These are phyloP conservation scores for Talaromyces sp. DNA, from an alignment of 2,329 filamentous ascomycete species.

Conservation along the genomic window DNA sequence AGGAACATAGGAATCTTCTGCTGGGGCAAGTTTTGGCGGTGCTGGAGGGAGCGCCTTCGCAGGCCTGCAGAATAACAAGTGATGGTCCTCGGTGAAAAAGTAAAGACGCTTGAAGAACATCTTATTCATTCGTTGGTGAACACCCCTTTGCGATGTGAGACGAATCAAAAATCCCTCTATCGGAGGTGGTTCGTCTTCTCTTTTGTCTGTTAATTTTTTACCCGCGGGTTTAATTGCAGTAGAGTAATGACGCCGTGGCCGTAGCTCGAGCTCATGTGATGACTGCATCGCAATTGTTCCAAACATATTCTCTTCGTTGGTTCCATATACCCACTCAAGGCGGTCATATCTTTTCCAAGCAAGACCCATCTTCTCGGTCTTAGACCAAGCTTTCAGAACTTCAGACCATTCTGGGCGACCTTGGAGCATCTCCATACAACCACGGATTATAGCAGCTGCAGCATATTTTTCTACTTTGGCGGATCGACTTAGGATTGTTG, in stretches of 20 bases:
- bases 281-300: slow-evolving; percentile 68
- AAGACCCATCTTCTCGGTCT: slow-evolving; percentile 62
- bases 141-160: slow-evolving; percentile 64
- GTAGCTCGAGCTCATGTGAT: slow-evolving; percentile 67
- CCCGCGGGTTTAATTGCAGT: slow-evolving; percentile 49
- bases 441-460: slow-evolving; percentile 58
- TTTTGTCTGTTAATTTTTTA: slow-evolving; percentile 38
- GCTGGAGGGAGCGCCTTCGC: slow-evolving; percentile 62
- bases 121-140: slow-evolving; percentile 60
- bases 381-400: slow-evolving; percentile 62
- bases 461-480: slow-evolving; percentile 56
- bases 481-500: slow-evolving; percentile 41
- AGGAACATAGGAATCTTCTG: slow-evolving; percentile 53
- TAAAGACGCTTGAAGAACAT: slow-evolving; percentile 68
- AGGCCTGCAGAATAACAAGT: slow-evolving; percentile 64
- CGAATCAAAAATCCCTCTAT: slow-evolving; percentile 69
- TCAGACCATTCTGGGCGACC: slow-evolving; percentile 61
- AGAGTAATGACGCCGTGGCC: slow-evolving; percentile 67
- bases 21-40: slow-evolving; percentile 56
- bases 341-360: slow-evolving; percentile 71
- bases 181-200: slow-evolving; percentile 61
- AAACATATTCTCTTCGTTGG: slow-evolving; percentile 69
- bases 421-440: slow-evolving; percentile 62
- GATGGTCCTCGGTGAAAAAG: slow-evolving; percentile 66
- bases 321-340: slow-evolving; percentile 68